These are phyloP conservation scores for Clonostachys byssicola DNA, from an alignment of 2,329 filamentous ascomycete genomes.

Conservation along the genomic window DNA sequence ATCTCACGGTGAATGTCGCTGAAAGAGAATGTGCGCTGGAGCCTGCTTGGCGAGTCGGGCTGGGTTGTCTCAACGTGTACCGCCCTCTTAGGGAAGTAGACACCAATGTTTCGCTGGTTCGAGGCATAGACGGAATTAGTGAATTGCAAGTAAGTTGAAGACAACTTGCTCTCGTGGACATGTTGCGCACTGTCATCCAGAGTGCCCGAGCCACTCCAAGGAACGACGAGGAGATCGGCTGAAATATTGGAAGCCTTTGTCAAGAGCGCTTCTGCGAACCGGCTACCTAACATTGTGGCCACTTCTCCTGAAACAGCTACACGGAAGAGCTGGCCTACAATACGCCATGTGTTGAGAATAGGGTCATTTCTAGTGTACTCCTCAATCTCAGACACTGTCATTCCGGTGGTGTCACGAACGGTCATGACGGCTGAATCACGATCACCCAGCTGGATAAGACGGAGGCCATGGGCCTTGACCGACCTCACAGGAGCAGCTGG, in stretches of 20 bases:
- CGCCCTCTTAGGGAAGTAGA: slow-evolving; percentile 66
- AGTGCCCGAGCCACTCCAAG: slow-evolving; percentile 82
- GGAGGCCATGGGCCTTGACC: slow-evolving; percentile 77
- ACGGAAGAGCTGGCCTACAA: slow-evolving; percentile 80
- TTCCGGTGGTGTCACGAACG: slow-evolving; percentile 81
- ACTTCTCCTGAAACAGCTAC: slow-evolving; percentile 79
- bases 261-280: slow-evolving; percentile 74
- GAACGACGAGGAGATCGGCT: slow-evolving; percentile 75
- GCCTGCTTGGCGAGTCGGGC: slow-evolving; percentile 28
- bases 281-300: slow-evolving; percentile 71
- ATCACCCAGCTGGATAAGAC: slow-evolving; percentile 82
- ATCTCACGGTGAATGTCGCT: slow-evolving; percentile 52
- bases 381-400: slow-evolving; percentile 83
- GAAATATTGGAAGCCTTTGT: slow-evolving; percentile 65
- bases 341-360: slow-evolving; percentile 86
- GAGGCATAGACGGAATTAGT: slow-evolving; percentile 63
- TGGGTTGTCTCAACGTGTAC: background rate
- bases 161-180: slow-evolving; percentile 27
- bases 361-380: slow-evolving; percentile 73
- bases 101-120: slow-evolving; percentile 64
- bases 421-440: slow-evolving; percentile 95
- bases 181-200: slow-evolving; percentile 52
- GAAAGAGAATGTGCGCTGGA: slow-evolving; percentile 53
- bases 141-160: slow-evolving; percentile 64
- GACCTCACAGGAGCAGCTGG: slow-evolving; percentile 12